Base-by-base conservation (phyloP, 2,329 filamentous ascomycete species). In the Macroventuria anomochaeta region DNA sequence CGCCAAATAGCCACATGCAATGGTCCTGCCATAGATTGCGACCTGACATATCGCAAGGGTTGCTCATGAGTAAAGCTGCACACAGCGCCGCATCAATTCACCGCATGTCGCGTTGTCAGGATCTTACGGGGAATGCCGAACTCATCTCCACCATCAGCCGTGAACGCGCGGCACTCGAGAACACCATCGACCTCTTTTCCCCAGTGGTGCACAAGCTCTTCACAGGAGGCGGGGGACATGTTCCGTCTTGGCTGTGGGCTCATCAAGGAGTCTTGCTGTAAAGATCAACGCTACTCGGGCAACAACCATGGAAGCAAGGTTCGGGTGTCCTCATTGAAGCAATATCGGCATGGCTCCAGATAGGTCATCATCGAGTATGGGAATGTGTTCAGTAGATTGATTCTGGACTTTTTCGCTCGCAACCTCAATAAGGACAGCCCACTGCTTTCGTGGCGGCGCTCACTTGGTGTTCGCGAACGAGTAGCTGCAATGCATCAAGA, bases 101-200 rank as follows among this genome's bases (percentile, higher is more conserved):
- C n/a, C n/a, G n/a, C n/a, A n/a, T n/a, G n/a, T n/a, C n/a, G n/a
- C n/a, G n/a, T n/a, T n/a, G n/a, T n/a, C n/a, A n/a, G n/a, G n/a
- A n/a, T n/a, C n/a, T 44, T 34, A 41, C 41, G 41, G 41, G 34
- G 36, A 23, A 23, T 28, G 21, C 49, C 41, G 36, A 7, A 26
- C 29, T 46, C 15, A 46, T 52, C 41, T 46, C 41, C 49, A 41
- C 48, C n/a, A 38, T 26, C 29, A 23, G 20, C 28, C 26, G 29
- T 36, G 49, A 40, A 52, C 49, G 49, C 49, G 49, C 49, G 49
- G 49, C 49, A 38, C 25, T 21, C 10, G 2, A 17, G 36, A 23
- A 33, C 17, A 52, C 10, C 37, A 41, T 25, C 29, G 4, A 36
- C 4, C 3, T 36, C 13, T 8, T 31, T 21, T 25, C 1, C 31